A percentile compares a stretch with the other conserved stretches of the same genome.
phyloP scores from a whole-genome alignment of 2,329 filamentous ascomycete species.

The Colletotrichum truncatum region DNA sequence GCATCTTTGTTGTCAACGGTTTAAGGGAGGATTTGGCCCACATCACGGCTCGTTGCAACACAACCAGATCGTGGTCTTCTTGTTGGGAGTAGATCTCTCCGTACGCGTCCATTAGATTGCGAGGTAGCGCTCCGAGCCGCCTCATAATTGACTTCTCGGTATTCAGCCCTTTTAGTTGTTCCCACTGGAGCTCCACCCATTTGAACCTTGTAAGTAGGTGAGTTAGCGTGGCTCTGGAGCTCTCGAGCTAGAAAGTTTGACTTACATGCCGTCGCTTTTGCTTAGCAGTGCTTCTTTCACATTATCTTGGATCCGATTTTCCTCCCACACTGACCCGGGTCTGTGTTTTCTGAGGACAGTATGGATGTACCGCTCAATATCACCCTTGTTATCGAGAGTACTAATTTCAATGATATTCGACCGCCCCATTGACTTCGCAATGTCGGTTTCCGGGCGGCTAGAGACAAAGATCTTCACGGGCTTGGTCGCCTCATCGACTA shows the following conservation, averaged over 20 bases:
- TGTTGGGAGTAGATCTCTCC: not conserved
- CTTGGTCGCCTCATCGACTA: not conserved
- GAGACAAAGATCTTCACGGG: not conserved
- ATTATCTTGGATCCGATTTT: not conserved
- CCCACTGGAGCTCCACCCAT: not conserved
- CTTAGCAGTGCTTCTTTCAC: not conserved
- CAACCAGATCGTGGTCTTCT: too few species aligned
- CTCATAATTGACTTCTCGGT: not conserved
- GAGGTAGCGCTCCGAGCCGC: not conserved
- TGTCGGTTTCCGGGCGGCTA: not conserved
- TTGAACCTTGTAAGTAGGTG: not conserved
- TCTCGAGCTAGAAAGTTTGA: not conserved
- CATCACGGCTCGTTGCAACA: too few species aligned
- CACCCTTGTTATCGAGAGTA: not conserved
- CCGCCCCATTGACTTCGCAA: not conserved
- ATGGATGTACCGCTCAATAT: not conserved
- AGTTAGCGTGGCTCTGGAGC: not conserved
- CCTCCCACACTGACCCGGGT: not conserved
- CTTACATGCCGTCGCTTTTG: not conserved
- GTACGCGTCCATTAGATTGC: not conserved
- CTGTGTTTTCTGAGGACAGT: not conserved
- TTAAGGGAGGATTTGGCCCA: too few species aligned
- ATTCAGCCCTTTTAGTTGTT: not conserved
- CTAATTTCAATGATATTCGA: not conserved
- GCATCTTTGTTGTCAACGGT: too few species aligned